A percentile compares a stretch with the other conserved stretches of the same genome.
Conservation (phyloP, 2,329 filamentous ascomycete genomes). For the Sporothrix brasiliensis region DNA sequence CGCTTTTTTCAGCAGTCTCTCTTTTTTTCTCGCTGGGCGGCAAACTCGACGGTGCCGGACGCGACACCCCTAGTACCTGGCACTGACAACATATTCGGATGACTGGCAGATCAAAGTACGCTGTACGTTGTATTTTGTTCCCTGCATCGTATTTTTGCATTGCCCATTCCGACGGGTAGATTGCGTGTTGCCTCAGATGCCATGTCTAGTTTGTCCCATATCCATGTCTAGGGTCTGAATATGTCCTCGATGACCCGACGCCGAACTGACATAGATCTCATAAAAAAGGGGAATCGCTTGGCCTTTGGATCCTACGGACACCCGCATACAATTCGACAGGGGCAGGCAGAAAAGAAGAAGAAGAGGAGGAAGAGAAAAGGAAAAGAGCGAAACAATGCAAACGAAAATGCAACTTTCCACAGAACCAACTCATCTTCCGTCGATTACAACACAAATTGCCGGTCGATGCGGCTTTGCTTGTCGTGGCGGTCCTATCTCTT, state of each 20-base stretch:
- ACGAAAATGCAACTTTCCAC: slow-evolving; percentile 1
- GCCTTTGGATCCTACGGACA: not conserved
- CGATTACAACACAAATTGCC: not conserved
- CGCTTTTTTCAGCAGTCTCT: slow-evolving; percentile 15
- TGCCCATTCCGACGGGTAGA: not conserved
- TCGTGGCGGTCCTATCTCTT: not conserved
- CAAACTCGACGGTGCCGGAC: not conserved
- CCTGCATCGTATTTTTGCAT: not conserved
- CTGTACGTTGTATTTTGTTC: not conserved
- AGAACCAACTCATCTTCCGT: not conserved
- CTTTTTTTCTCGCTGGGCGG: not conserved
- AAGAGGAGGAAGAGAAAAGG: not conserved
- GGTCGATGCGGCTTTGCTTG: slow-evolving; percentile 10
- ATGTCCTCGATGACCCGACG: not conserved
- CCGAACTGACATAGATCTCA: not conserved
- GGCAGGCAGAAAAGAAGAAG: not conserved
- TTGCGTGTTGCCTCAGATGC: slow-evolving; percentile 1
- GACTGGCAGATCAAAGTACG: not conserved
- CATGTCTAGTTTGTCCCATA: not conserved
- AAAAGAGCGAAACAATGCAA: not conserved
- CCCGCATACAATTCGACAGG: not conserved
- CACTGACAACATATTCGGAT: slow-evolving; percentile 3
- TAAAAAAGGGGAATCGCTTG: not conserved
- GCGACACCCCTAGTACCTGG: not conserved
- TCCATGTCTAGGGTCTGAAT: no score